These are phyloP conservation scores for Fraxinus americana DNA, from an alignment of 257 asterid species.

Conservation along the genomic window DNA sequence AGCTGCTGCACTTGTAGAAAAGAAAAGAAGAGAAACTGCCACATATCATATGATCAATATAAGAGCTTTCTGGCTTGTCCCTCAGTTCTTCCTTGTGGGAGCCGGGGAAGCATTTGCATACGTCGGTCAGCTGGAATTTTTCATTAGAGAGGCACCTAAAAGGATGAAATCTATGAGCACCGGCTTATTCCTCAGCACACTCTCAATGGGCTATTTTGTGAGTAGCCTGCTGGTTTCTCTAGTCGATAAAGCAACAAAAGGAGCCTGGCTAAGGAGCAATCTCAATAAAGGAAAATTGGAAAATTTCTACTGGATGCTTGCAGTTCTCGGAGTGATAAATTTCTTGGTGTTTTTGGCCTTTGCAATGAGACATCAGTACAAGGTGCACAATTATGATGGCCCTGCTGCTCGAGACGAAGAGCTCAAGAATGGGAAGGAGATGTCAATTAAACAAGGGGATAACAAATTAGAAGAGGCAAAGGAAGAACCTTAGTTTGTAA, in stretches of 20 bases:
- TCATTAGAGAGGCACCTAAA: conserved; percentile 84
- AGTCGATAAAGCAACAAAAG: conserved; percentile 49
- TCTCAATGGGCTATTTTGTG: conserved; percentile 77
- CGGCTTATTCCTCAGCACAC: conserved; percentile 74
- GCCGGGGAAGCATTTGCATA: conserved; percentile 91
- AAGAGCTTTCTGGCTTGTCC: conserved; percentile 79
- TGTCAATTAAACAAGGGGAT: conserved; percentile 20
- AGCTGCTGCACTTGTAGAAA: conserved; percentile 68
- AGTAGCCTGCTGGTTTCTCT: conserved; percentile 74
- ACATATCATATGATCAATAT: conserved; percentile 21
- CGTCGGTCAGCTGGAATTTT: conserved; percentile 91
- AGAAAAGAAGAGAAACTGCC: conserved; percentile 35
- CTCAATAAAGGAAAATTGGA: conserved; percentile 62
- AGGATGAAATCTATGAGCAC: conserved; percentile 94
- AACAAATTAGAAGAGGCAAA: conserved; percentile 30
- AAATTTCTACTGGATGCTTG: conserved; percentile 77
- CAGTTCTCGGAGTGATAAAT: conserved; percentile 65
- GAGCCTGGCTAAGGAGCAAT: conserved; percentile 66
- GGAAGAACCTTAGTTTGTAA: conserved; percentile 30
- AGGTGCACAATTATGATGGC: conserved; percentile 48
- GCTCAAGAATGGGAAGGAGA: conserved; percentile 36
- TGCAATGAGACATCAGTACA: conserved; percentile 71
- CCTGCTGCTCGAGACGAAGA: conserved; percentile 36
- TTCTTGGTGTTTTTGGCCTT: conserved; percentile 49
- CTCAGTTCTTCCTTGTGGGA: conserved; percentile 81